Evolutionary conservation across 2,329 filamentous ascomycete species (phyloP).

Genomic region (Hypoxylon sp.): DNA sequence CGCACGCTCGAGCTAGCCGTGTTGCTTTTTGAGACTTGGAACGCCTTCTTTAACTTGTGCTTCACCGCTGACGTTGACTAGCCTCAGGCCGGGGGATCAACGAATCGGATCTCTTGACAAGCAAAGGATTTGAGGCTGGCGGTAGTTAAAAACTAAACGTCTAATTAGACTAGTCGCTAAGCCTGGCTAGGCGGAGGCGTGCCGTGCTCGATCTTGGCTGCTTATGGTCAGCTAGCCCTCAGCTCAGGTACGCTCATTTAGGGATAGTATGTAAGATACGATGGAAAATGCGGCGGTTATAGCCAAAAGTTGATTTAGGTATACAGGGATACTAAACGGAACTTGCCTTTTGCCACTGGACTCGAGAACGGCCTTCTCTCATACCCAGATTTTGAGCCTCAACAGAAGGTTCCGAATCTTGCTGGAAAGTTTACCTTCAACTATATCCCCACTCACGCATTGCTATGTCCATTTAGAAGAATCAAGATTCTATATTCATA

Average conservation of each 20-base stretch:
- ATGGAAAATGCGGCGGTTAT: slow-evolving; percentile 6
- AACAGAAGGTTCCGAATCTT: slow-evolving; percentile 9
- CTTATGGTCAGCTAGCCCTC: slow-evolving; percentile 24
- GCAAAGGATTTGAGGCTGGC: neutral
- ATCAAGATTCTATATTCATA: no score
- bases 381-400: neutral
- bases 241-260: slow-evolving; percentile 1
- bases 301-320: neutral
- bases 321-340: slow-evolving; percentile 2
- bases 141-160: slow-evolving; percentile 8
- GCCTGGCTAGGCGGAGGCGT: slow-evolving; percentile 1
- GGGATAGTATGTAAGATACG: slow-evolving; percentile 4
- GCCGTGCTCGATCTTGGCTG: slow-evolving; percentile 10
- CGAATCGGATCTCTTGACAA: slow-evolving; percentile 1
- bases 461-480: neutral
- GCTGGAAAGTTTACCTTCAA: slow-evolving; percentile 2
- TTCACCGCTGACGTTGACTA: neutral
- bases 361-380: neutral
- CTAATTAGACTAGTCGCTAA: neutral
- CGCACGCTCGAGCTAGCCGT: neutral
- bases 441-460: neutral
- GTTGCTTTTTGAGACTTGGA: neutral
- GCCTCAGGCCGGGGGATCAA: neutral
- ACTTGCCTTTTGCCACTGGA: slow-evolving; percentile 7
- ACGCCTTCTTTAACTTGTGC: neutral